Conservation (phyloP, 2,329 filamentous ascomycete species). For the Xylaria sp. region DNA sequence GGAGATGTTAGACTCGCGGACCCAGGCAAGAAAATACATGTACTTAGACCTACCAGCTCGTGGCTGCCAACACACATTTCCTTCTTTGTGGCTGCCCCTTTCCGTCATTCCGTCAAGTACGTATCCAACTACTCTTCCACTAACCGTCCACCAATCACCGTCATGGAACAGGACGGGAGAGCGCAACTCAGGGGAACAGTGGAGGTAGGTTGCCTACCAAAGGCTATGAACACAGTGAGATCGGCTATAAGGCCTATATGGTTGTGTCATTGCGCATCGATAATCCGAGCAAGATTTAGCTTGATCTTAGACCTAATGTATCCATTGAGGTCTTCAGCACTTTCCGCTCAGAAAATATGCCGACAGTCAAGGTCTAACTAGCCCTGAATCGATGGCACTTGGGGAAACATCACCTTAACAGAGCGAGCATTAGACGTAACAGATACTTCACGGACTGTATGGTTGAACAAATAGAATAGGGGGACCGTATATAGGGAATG, state of each 20-base stretch:
- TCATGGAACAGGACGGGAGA: background rate
- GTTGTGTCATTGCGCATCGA: background rate
- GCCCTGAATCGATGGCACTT: background rate
- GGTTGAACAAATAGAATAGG: background rate
- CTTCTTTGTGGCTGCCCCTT: background rate
- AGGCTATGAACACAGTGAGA: no score
- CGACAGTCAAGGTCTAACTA: background rate
- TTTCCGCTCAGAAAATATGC: background rate
- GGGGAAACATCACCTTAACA: background rate
- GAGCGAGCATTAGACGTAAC: background rate
- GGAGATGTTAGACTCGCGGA: background rate
- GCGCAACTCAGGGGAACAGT: background rate
- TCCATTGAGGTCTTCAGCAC: no score
- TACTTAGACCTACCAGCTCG: background rate
- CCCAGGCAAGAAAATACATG: background rate
- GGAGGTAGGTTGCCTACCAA: no score
- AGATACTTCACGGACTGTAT: background rate
- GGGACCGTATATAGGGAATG: background rate
- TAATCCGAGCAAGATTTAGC: background rate
- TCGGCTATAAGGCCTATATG: background rate
- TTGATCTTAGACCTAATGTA: background rate
- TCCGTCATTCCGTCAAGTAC: background rate
- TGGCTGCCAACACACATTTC: background rate
- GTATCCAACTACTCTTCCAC: background rate
- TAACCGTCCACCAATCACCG: background rate